Evolutionary conservation across 176 grass and related monocot species (phyloP).

Genomic region (Tillandsia leiboldiana): DNA sequence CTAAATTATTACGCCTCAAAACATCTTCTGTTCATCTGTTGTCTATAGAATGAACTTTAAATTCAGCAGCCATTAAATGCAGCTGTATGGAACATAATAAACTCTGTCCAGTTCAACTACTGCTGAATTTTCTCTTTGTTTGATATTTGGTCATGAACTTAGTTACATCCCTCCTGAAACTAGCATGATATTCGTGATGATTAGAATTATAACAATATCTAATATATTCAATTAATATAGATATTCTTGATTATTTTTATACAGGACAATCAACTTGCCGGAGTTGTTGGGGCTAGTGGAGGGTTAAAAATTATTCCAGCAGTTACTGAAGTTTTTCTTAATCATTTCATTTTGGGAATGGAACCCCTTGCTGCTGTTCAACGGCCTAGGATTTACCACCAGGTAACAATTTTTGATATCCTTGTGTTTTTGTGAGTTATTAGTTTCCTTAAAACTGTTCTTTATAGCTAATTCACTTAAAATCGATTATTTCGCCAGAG

Average conservation of each 20-base stretch:
- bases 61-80: neutral
- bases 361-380: constrained; percentile 58
- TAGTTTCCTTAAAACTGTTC: neutral
- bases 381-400: constrained; percentile 64
- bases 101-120: no score
- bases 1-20: neutral
- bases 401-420: constrained; percentile 18
- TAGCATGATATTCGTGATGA: neutral
- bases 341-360: constrained; percentile 77
- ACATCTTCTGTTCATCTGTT: neutral
- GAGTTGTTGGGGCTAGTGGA: constrained; percentile 70
- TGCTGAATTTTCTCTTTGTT: no score
- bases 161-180: no score
- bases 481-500: neutral
- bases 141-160: no score
- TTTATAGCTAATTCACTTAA: neutral
- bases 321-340: constrained; percentile 61
- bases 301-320: constrained; percentile 58
- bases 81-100: neutral
- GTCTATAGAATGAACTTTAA: neutral
- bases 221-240: constrained; percentile 1
- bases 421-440: neutral
- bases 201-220: neutral
- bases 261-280: constrained; percentile 56
- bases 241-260: neutral